A percentile compares a stretch with the other conserved stretches of the same genome.
phyloP scores from a whole-genome alignment of 257 asterid species.

The Osmanthus fragrans region DNA sequence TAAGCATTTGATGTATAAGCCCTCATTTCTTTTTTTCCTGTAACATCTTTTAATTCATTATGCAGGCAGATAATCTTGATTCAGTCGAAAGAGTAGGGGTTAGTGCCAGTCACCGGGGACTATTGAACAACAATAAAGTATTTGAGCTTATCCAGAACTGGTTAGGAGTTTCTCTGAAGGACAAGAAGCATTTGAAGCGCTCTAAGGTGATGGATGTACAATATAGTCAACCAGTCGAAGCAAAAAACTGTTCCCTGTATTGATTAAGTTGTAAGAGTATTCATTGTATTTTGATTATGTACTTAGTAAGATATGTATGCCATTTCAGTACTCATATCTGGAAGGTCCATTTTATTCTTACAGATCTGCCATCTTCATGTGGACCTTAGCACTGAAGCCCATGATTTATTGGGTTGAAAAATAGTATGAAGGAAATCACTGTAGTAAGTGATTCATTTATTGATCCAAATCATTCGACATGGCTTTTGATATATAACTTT shows the following conservation, averaged over 20 bases:
- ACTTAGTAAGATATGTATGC: neutral
- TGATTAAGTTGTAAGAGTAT: neutral
- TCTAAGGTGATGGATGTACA: slow-evolving; percentile 57
- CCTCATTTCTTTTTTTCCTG: neutral
- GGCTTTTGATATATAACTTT: too few relatives aligned
- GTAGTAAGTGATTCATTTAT: too few relatives aligned
- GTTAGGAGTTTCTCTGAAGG: slow-evolving; percentile 57
- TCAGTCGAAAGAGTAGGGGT: slow-evolving; percentile 83
- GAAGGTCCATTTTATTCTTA: too few relatives aligned
- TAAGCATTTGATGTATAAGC: neutral
- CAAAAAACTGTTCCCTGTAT: neutral
- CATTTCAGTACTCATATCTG: too few relatives aligned
- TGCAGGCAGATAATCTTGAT: slow-evolving; percentile 71
- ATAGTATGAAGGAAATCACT: too few relatives aligned
- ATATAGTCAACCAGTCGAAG: neutral
- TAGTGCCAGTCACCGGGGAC: slow-evolving; percentile 57
- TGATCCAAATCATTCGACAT: too few relatives aligned
- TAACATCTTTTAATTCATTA: neutral
- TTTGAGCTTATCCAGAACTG: slow-evolving; percentile 56
- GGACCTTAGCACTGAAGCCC: too few relatives aligned
- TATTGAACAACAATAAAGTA: slow-evolving; percentile 53
- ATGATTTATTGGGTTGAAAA: too few relatives aligned
- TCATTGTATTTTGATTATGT: neutral
- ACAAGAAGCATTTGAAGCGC: slow-evolving; percentile 34
- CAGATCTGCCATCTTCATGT: too few relatives aligned